Conservation (phyloP, 495 filamentous ascomycete species). For the Cenococcum geophilum region DNA sequence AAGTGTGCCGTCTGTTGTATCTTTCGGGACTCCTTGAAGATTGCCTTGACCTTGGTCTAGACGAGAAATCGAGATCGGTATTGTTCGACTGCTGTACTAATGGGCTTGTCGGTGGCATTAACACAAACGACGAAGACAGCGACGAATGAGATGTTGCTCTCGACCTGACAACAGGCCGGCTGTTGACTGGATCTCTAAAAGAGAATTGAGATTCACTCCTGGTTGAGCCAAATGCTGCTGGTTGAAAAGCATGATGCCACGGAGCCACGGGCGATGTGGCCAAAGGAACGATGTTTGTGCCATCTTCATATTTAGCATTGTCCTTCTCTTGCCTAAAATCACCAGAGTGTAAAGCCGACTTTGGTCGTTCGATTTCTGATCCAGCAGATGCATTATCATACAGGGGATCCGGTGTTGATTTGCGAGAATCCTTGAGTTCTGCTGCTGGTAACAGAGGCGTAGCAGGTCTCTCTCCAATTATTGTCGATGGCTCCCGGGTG, state of each 20-base stretch:
- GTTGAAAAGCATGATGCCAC: slow-evolving; percentile 37
- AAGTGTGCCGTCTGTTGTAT: slow-evolving; percentile 52
- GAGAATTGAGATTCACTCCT: slow-evolving; percentile 15
- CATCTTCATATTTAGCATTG: slow-evolving; percentile 1
- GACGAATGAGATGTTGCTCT: slow-evolving; percentile 64
- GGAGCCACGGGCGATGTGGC: slow-evolving; percentile 39
- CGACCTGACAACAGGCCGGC: slow-evolving; percentile 19
- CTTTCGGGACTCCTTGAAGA: slow-evolving; percentile 42
- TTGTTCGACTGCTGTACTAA: slow-evolving; percentile 86
- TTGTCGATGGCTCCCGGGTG: slow-evolving; percentile 12
- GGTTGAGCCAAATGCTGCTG: slow-evolving; percentile 26
- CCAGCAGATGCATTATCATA: slow-evolving; percentile 38
- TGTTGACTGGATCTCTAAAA: slow-evolving; percentile 4
- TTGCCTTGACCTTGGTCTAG: slow-evolving; percentile 36
- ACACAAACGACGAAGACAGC: slow-evolving; percentile 73
- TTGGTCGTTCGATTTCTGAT: slow-evolving; percentile 69
- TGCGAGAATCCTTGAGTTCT: slow-evolving; percentile 18
- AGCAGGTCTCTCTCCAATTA: slow-evolving; percentile 21
- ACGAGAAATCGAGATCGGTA: slow-evolving; percentile 67
- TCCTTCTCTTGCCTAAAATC: slow-evolving; percentile 59
- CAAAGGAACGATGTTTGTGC: slow-evolving; percentile 9
- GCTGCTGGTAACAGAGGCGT: slow-evolving; percentile 32
- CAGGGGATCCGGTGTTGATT: slow-evolving; percentile 28
- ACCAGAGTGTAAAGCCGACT: slow-evolving; percentile 82
- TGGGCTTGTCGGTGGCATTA: slow-evolving; percentile 86